A percentile compares a stretch with the other conserved stretches of the same genome.
phyloP scores from a whole-genome alignment of 176 grass and related monocot species.

The Saccharum officinarum region DNA sequence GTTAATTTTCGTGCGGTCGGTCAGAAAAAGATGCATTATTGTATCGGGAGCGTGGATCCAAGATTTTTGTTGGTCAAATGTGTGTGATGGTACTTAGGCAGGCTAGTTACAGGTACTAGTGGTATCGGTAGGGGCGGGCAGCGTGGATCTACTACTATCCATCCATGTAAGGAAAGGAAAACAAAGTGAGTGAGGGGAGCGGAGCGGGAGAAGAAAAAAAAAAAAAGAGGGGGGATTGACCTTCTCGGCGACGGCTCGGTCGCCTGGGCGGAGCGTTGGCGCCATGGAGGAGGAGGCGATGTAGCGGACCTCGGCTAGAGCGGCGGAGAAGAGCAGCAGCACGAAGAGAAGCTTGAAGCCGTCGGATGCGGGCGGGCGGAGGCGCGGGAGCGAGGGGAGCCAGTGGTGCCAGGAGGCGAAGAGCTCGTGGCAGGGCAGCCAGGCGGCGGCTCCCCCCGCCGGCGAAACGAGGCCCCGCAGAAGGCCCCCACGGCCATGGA shows the following conservation, averaged over 20 bases:
- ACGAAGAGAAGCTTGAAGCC: conserved; percentile 47
- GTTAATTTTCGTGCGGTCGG: neutral
- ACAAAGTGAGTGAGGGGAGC: no score
- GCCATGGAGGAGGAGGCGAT: conserved; percentile 58
- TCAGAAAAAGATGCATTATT: neutral
- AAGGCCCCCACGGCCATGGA: conserved; percentile 25
- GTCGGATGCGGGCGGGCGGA: conserved; percentile 36
- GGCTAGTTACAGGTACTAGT: neutral
- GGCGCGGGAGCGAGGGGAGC: conserved; percentile 25
- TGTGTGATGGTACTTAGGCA: neutral
- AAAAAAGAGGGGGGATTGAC: neutral
- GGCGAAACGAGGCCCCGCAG: conserved; percentile 31
- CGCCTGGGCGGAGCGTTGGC: conserved; percentile 44
- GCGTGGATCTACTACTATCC: neutral
- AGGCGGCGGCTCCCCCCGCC: conserved; percentile 24
- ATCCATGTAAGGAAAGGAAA: no score
- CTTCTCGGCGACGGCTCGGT: conserved; percentile 49
- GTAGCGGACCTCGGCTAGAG: conserved; percentile 53
- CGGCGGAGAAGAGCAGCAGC: conserved; percentile 46
- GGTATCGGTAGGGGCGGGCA: no score
- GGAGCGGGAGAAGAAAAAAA: no score
- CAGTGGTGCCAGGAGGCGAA: conserved; percentile 34
- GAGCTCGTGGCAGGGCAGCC: conserved; percentile 50
- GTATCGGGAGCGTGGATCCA: neutral
- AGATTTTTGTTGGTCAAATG: neutral